Conservation (phyloP, 805 yeast genomes). For the Starmerella roubikii region DNA sequence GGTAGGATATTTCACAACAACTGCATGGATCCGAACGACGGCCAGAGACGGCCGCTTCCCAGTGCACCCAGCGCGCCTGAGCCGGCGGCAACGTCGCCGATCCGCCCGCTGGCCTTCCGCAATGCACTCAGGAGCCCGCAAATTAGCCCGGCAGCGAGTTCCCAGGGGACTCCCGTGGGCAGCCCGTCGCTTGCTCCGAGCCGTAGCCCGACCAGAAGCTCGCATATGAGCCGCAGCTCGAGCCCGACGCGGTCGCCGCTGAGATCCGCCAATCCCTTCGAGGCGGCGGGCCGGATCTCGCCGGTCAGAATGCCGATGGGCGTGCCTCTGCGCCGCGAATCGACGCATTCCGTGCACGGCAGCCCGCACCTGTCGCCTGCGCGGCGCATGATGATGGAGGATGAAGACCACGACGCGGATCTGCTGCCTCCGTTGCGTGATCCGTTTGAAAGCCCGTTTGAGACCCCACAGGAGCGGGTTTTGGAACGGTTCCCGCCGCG, state of each 20-base stretch:
- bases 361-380: conserved; percentile 18
- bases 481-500: neutral
- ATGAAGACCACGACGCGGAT: conserved; percentile 1
- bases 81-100: conserved; percentile 15
- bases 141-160: no score
- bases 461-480: neutral
- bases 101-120: conserved; percentile 6
- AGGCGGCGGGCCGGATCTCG: conserved; percentile 13
- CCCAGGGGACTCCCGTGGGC: neutral
- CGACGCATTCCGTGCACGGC: conserved; percentile 11
- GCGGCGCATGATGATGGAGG: conserved; percentile 12
- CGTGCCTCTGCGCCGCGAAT: conserved; percentile 1
- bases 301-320: conserved; percentile 16
- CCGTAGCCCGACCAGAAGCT: conserved; percentile 1
- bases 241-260: conserved; percentile 10
- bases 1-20: no score
- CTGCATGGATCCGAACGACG: conserved; percentile 3
- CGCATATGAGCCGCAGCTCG: neutral
- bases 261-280: conserved; percentile 18
- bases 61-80: conserved; percentile 9
- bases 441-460: neutral
- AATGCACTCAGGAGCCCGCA: no score
- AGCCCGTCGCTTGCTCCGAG: neutral
- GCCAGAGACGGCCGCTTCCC: conserved; percentile 12
- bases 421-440: no score